phyloP scores from a whole-genome alignment of 2,329 filamentous ascomycete species.

The Verticillium nubilum region DNA sequence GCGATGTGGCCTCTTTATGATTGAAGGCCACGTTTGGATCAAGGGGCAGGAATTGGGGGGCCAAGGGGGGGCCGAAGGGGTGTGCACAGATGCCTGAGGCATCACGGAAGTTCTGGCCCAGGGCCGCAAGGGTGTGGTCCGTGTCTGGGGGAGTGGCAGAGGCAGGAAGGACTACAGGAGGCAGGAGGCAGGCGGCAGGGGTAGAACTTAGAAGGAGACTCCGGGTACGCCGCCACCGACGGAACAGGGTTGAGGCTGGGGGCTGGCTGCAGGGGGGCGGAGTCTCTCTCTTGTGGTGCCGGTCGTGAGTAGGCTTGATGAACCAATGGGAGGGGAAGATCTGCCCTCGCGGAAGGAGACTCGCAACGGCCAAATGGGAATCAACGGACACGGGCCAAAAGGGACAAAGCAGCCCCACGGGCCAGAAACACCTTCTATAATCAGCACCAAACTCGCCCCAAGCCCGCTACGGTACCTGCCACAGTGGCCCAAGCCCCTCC shows the following conservation, averaged over 20 bases:
- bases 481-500: background rate
- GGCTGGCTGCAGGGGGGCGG: background rate
- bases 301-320: background rate
- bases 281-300: background rate
- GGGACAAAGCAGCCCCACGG: background rate
- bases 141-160: background rate
- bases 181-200: background rate
- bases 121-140: background rate
- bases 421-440: background rate
- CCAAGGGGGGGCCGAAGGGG: slow-evolving; percentile 17
- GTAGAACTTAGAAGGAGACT: too few species aligned
- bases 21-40: slow-evolving; percentile 10
- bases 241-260: background rate
- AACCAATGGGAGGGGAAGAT: background rate
- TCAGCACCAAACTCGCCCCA: background rate
- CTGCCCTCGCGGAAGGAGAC: background rate
- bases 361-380: background rate
- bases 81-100: slow-evolving; percentile 23
- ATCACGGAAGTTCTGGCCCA: background rate
- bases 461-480: background rate
- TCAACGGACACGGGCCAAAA: background rate
- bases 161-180: background rate
- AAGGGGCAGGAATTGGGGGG: background rate
- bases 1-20: slow-evolving; percentile 15
- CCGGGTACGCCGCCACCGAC: background rate